A percentile compares a stretch with the other conserved stretches of the same genome.
phyloP scores from a whole-genome alignment of 805 yeast species.

The Pichia nanzhaoensis region DNA sequence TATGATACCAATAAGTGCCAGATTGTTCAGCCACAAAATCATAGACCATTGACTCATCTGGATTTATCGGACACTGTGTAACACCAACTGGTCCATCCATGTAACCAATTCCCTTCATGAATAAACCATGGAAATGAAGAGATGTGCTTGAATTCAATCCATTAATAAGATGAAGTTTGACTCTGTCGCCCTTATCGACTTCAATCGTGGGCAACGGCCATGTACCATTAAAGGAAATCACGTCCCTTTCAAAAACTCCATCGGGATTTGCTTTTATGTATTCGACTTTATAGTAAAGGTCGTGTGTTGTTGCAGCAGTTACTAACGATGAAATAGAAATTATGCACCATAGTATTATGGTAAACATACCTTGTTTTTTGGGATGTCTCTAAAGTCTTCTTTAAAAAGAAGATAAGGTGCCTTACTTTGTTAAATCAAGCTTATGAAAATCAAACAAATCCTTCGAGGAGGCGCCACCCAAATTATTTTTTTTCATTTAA shows the following conservation, averaged over 20 bases:
- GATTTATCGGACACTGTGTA: constrained; percentile 73
- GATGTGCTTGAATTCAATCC: constrained; percentile 49
- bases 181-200: constrained; percentile 56
- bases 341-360: neutral
- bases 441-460: too few relatives aligned
- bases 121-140: constrained; percentile 74
- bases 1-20: constrained; percentile 83
- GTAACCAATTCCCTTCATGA: constrained; percentile 50
- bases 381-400: too few relatives aligned
- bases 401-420: too few relatives aligned
- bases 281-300: constrained; percentile 48
- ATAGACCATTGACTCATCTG: constrained; percentile 59
- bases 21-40: constrained; percentile 67
- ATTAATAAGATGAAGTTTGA: constrained; percentile 54
- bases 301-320: constrained; percentile 35
- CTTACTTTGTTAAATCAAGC: too few relatives aligned
- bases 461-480: too few relatives aligned
- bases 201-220: constrained; percentile 74
- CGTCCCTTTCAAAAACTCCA: constrained; percentile 46
- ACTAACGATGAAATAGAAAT: neutral
- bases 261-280: constrained; percentile 66
- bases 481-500: too few relatives aligned
- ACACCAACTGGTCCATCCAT: constrained; percentile 82
- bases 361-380: neutral
- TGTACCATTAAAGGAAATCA: constrained; percentile 60